Conservation (phyloP, 2,329 filamentous ascomycete genomes). For the Aspergillus melleus region DNA sequence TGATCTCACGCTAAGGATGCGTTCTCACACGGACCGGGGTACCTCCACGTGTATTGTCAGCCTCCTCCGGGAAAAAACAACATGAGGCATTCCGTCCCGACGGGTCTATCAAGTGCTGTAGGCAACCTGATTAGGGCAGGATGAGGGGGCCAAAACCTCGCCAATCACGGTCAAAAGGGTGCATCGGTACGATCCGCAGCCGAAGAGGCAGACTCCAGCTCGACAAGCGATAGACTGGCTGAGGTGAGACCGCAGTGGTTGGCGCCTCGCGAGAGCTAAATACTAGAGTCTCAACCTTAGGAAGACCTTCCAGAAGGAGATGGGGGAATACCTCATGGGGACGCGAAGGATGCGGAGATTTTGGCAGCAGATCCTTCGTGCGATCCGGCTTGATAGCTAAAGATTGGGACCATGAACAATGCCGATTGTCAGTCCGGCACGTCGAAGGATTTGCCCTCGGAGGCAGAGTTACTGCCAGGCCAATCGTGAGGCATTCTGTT, state of each 20-base stretch:
- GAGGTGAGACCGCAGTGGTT: neutral
- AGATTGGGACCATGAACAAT: too few species aligned
- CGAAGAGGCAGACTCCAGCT: neutral
- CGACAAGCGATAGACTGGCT: neutral
- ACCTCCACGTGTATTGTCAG: neutral
- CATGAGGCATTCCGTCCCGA: neutral
- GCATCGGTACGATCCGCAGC: neutral
- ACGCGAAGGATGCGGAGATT: neutral
- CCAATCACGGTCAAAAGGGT: too few species aligned
- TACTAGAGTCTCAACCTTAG: neutral
- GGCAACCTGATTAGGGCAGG: too few species aligned
- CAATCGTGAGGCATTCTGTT: too few species aligned
- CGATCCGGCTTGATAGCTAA: too few species aligned
- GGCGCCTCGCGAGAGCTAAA: neutral
- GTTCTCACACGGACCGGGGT: neutral
- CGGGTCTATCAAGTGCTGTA: too few species aligned
- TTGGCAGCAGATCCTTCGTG: neutral
- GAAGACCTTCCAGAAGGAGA: neutral
- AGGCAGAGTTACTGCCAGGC: too few species aligned
- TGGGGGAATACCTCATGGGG: neutral
- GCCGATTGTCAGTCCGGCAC: too few species aligned
- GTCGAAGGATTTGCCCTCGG: too few species aligned
- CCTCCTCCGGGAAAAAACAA: neutral
- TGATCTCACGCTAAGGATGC: neutral
- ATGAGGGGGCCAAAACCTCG: too few species aligned